Percentiles rank a stretch among this genome's conserved stretches.
phyloP scores from a whole-genome alignment of 2,329 filamentous ascomycete species.

The Neobulgaria alba region DNA sequence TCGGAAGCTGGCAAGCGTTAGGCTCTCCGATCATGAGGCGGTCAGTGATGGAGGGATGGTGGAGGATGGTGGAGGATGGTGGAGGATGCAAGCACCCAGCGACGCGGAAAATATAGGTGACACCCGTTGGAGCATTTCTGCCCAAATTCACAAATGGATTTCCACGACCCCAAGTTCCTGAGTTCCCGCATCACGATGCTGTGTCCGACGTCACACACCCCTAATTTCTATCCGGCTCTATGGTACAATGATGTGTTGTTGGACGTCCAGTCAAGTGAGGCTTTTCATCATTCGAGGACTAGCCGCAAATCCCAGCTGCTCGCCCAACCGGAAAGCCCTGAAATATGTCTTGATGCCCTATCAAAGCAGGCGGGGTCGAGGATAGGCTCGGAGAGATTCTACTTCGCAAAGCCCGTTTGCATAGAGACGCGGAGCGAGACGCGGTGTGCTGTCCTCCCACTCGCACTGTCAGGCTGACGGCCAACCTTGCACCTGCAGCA shows the following conservation, averaged over 20 bases:
- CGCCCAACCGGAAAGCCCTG: slow-evolving; percentile 24
- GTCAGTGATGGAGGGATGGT: slow-evolving; percentile 14
- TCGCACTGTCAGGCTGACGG: slow-evolving; percentile 19
- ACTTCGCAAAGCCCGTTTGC: slow-evolving; percentile 10
- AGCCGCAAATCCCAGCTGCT: slow-evolving; percentile 22
- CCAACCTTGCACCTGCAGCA: slow-evolving; percentile 21
- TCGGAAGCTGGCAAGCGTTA: slow-evolving; percentile 15
- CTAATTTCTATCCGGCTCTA: slow-evolving; percentile 14
- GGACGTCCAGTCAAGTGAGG: slow-evolving; percentile 29
- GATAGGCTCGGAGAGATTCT: slow-evolving; percentile 11
- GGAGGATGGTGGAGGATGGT: slow-evolving; percentile 5
- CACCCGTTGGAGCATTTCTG: slow-evolving; percentile 15
- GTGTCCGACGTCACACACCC: slow-evolving; percentile 20
- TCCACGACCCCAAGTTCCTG: slow-evolving; percentile 1
- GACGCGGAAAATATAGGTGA: slow-evolving; percentile 17
- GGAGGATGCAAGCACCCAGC: slow-evolving; percentile 4
- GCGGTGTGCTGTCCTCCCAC: slow-evolving; percentile 23
- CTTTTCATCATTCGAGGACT: slow-evolving; percentile 20
- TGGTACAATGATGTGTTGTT: slow-evolving; percentile 41
- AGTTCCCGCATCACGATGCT: slow-evolving; percentile 14
- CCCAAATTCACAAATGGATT: slow-evolving; percentile 2
- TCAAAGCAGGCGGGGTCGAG: slow-evolving; percentile 20
- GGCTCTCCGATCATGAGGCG: slow-evolving; percentile 17
- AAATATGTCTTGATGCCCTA: slow-evolving; percentile 25
- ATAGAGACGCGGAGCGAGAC: slow-evolving; percentile 11